phyloP scores from a whole-genome alignment of 225 moss, liverwort and hornwort genomes.

The Rhytidiadelphus loreus region DNA sequence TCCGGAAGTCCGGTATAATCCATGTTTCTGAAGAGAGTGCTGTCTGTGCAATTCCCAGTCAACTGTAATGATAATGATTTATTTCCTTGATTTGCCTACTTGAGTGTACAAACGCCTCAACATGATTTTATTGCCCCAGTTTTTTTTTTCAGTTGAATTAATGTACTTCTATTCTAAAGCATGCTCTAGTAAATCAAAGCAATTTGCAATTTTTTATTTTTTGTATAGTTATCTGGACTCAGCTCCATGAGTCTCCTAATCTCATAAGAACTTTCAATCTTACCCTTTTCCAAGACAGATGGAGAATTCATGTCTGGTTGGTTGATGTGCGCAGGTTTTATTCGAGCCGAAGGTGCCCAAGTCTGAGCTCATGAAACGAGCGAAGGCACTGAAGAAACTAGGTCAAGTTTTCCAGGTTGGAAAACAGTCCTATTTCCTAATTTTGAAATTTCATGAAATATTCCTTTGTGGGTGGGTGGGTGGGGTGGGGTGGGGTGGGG shows the following conservation, averaged over 20 bases:
- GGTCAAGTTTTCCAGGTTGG: constrained; percentile 63
- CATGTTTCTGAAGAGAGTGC: not conserved
- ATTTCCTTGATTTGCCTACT: not conserved
- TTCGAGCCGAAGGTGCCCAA: constrained; percentile 26
- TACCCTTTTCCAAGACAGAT: not conserved
- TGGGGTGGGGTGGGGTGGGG: too few species aligned
- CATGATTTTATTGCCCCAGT: not conserved
- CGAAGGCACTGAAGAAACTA: constrained; percentile 81
- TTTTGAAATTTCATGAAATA: not conserved
- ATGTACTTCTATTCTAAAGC: not conserved
- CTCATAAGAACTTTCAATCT: not conserved
- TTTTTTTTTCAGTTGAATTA: not conserved
- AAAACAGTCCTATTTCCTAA: not conserved
- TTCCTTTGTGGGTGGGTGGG: not conserved
- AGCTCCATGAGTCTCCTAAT: not conserved
- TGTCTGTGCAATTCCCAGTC: not conserved
- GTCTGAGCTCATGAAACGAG: constrained; percentile 33
- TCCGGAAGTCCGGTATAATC: too few species aligned
- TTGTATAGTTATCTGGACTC: not conserved
- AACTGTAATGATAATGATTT: not conserved
- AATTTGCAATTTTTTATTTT: not conserved
- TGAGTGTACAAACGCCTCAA: not conserved
- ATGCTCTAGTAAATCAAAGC: not conserved
- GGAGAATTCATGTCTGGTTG: not conserved
- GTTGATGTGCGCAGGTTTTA: constrained; percentile 31